Conservation (phyloP, 495 filamentous ascomycete genomes). For the Hypoxylon lienhwacheense region DNA sequence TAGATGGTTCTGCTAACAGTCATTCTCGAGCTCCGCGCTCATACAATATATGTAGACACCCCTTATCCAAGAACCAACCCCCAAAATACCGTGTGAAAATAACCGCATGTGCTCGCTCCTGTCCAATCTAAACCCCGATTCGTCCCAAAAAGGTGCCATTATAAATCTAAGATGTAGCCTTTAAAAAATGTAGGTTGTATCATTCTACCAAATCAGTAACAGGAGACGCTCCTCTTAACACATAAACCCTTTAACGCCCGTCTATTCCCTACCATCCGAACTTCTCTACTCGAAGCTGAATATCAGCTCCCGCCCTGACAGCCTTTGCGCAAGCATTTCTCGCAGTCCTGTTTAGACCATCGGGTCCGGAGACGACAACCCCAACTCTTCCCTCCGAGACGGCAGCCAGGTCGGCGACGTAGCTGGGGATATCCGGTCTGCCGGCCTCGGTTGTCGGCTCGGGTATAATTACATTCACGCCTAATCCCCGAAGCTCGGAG, state of each 20-base stretch:
- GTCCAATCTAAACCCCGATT: not conserved
- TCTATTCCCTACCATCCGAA: slow-evolving; percentile 50
- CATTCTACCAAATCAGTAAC: not conserved
- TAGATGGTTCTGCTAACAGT: too few relatives aligned
- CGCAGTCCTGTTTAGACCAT: slow-evolving; percentile 54
- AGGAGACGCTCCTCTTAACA: not conserved
- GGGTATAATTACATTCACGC: slow-evolving; percentile 54
- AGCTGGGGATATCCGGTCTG: slow-evolving; percentile 51
- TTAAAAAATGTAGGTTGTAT: not conserved
- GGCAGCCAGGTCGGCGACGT: slow-evolving; percentile 40
- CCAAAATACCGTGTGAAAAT: too few relatives aligned
- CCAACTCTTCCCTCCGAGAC: slow-evolving; percentile 39
- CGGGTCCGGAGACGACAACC: slow-evolving; percentile 58
- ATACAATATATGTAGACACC: too few relatives aligned
- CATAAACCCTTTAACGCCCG: not conserved
- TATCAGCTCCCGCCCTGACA: slow-evolving; percentile 44
- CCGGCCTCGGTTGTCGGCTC: slow-evolving; percentile 54
- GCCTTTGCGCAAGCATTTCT: slow-evolving; percentile 55
- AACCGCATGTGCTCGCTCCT: not conserved
- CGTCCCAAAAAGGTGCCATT: too few relatives aligned
- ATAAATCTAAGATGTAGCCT: not conserved
- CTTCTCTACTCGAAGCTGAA: slow-evolving; percentile 52
- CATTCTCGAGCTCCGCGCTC: too few relatives aligned
- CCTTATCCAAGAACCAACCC: too few relatives aligned
- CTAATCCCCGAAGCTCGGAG: slow-evolving; percentile 46